phyloP scores from a whole-genome alignment of 192 early-diverging fungal species.

The Mortierella antarctica region DNA sequence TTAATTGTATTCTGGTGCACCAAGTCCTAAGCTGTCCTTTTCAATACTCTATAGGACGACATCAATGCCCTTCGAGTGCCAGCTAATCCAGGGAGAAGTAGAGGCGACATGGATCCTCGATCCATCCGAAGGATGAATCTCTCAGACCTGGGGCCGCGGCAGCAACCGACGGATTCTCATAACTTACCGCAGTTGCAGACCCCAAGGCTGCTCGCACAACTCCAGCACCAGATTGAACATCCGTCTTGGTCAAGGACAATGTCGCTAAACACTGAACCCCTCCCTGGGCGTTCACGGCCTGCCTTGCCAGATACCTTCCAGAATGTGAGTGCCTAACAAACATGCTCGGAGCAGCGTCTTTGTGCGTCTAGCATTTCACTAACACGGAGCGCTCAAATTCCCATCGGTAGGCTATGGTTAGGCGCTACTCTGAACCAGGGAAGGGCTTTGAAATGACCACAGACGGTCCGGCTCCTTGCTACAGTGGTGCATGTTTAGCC shows the following conservation, averaged over 20 bases:
- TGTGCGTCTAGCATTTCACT: background rate
- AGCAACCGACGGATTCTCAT: background rate
- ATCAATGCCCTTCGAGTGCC: too few species aligned
- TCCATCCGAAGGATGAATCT: background rate
- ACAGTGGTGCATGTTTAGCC: background rate
- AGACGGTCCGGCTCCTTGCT: background rate
- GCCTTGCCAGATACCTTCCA: conserved; percentile 14
- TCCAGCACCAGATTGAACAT: conserved; percentile 30
- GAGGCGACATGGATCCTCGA: background rate
- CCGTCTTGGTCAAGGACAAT: conserved; percentile 17
- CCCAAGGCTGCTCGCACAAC: conserved; percentile 28
- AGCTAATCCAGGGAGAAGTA: background rate
- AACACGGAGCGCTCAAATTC: background rate
- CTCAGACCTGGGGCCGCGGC: background rate
- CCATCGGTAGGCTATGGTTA: conserved; percentile 3
- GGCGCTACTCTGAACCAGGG: conserved; percentile 41
- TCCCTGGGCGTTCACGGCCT: conserved; percentile 2
- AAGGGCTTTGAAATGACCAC: background rate
- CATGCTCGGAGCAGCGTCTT: background rate
- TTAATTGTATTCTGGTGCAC: too few species aligned
- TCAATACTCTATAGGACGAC: too few species aligned
- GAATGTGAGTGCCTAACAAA: background rate
- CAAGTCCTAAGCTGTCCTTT: too few species aligned
- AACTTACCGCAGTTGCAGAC: conserved; percentile 32
- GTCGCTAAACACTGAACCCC: background rate